Percentiles rank a stretch among this genome's conserved stretches.
Evolutionary conservation across 2,329 filamentous ascomycete genomes (phyloP).

Genomic region (Aureobasidium sp.): DNA sequence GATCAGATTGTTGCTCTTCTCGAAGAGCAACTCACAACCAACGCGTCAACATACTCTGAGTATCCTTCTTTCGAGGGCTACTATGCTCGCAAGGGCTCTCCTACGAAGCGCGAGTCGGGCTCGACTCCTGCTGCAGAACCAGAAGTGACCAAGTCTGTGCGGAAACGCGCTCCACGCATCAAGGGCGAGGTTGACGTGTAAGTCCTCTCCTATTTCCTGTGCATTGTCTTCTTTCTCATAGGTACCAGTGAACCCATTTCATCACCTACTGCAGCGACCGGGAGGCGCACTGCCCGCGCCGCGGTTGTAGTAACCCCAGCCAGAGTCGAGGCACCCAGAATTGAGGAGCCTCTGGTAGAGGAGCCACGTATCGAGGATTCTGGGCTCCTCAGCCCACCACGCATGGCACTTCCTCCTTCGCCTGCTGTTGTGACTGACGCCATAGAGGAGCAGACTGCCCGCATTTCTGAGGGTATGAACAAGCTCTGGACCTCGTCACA

Average conservation of each 20-base stretch:
- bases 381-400: constrained; percentile 12
- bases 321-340: not conserved
- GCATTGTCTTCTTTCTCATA: not conserved
- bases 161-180: constrained; percentile 27
- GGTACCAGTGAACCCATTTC: not conserved
- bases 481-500: constrained; percentile 59
- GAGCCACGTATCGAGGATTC: not conserved
- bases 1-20: constrained; percentile 69
- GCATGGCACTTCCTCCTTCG: constrained; percentile 61
- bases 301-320: not conserved
- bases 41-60: constrained; percentile 57
- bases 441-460: constrained; percentile 64
- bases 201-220: constrained; percentile 9
- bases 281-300: not conserved
- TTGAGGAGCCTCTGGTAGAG: not conserved
- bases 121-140: constrained; percentile 20
- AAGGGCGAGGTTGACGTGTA: constrained; percentile 30
- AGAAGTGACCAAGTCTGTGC: constrained; percentile 25
- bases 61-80: constrained; percentile 65
- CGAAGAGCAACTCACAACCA: constrained; percentile 64
- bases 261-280: not conserved
- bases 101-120: constrained; percentile 37
- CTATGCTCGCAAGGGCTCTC: constrained; percentile 61
- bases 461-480: constrained; percentile 59
- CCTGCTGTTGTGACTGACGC: constrained; percentile 70